Evolutionary conservation across 1,284 basidiomycete genomes (phyloP).

Genomic region (Flammula alnicola): DNA sequence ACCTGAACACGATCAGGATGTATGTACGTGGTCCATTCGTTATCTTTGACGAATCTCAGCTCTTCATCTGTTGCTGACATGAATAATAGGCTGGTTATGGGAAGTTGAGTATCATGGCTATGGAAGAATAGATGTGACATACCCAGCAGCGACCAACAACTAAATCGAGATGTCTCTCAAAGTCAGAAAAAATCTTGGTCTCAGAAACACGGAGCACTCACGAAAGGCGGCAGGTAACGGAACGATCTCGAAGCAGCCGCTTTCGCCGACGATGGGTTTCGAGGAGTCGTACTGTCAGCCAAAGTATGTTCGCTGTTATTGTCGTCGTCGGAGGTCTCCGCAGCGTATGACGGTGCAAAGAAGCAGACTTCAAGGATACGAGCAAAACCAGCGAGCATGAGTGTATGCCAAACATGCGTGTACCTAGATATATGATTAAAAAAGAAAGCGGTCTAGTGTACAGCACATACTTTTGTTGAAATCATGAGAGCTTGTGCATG

Average conservation of each 20-base stretch:
- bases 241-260: constrained; percentile 62
- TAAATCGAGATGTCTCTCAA: constrained; percentile 31
- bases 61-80: constrained; percentile 94
- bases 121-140: constrained; percentile 17
- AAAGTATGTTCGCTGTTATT: constrained; percentile 69
- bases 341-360: constrained; percentile 47
- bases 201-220: constrained; percentile 44
- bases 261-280: constrained; percentile 27
- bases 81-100: constrained; percentile 66
- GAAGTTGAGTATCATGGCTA: constrained; percentile 7
- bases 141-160: constrained; percentile 74
- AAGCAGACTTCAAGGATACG: constrained; percentile 92
- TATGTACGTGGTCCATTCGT: constrained; percentile 93
- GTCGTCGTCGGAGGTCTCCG: constrained; percentile 45
- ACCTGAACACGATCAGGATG: constrained; percentile 83
- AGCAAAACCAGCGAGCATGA: constrained; percentile 85
- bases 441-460: too few species aligned
- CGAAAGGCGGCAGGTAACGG: constrained; percentile 86
- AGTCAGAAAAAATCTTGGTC: background rate
- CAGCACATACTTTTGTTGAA: constrained; percentile 75
- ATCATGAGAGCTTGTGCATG: constrained; percentile 87
- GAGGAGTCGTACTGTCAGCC: constrained; percentile 39
- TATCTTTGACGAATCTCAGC: constrained; percentile 66
- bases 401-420: constrained; percentile 85
- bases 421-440: too few species aligned